phyloP scores from a whole-genome alignment of 2,329 filamentous ascomycete genomes.

The Phaeosphaeriaceae sp. region DNA sequence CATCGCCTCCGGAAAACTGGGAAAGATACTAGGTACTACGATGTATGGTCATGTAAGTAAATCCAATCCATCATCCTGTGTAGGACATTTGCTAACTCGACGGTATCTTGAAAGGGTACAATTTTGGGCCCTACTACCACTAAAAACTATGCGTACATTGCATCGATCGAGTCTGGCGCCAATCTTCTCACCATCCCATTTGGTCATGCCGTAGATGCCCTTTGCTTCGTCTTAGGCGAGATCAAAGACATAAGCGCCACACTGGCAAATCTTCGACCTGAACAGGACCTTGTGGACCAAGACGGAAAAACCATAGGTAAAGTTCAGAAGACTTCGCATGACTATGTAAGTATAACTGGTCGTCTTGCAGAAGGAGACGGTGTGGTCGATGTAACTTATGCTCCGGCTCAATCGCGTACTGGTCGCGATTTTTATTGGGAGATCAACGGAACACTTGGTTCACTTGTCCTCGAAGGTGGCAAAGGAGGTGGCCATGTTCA shows the following conservation, averaged over 20 bases:
- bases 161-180: constrained; percentile 54
- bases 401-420: constrained; percentile 24
- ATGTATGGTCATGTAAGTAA: constrained; percentile 33
- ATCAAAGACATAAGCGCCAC: constrained; percentile 33
- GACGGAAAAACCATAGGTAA: constrained; percentile 24
- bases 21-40: constrained; percentile 48
- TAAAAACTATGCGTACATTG: constrained; percentile 55
- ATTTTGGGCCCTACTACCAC: constrained; percentile 26
- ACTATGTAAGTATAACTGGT: constrained; percentile 34
- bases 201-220: constrained; percentile 42
- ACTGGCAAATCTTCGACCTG: constrained; percentile 28
- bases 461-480: constrained; percentile 34
- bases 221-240: constrained; percentile 40
- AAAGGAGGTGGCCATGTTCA: constrained; percentile 44
- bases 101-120: constrained; percentile 12
- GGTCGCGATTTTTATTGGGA: constrained; percentile 44
- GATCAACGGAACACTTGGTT: constrained; percentile 47
- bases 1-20: constrained; percentile 52
- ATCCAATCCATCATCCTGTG: neutral
- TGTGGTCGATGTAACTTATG: constrained; percentile 32
- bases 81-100: neutral
- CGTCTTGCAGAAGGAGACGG: constrained; percentile 30
- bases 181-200: constrained; percentile 53
- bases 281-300: constrained; percentile 25
- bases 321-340: constrained; percentile 35